A percentile compares a stretch with the other conserved stretches of the same genome.
These are phyloP conservation scores for Fusarium albidum DNA, from an alignment of 2,329 filamentous ascomycete genomes.

Conservation along the genomic window DNA sequence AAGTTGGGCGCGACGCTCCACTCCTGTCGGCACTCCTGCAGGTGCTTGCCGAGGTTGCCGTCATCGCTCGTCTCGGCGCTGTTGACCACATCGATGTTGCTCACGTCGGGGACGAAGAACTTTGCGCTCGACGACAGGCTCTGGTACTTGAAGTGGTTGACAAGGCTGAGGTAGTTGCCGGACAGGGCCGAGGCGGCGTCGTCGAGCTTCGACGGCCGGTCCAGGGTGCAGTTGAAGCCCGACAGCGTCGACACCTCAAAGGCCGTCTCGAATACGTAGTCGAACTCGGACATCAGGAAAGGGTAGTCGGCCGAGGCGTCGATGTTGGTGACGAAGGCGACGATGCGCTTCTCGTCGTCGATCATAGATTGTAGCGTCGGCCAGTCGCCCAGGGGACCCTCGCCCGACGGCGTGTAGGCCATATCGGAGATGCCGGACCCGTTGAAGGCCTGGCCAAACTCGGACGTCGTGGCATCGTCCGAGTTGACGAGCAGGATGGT, in stretches of 20 bases:
- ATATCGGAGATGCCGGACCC: conserved; percentile 67
- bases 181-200: conserved; percentile 61
- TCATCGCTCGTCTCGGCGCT: conserved; percentile 59
- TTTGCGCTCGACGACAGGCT: conserved; percentile 54
- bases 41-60: conserved; percentile 65
- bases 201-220: conserved; percentile 66
- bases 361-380: conserved; percentile 78
- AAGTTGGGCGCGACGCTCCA: conserved; percentile 76
- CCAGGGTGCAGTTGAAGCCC: conserved; percentile 76
- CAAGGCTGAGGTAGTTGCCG: conserved; percentile 70
- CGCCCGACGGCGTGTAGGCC: conserved; percentile 64
- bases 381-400: conserved; percentile 61
- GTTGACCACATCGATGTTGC: conserved; percentile 71
- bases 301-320: conserved; percentile 53
- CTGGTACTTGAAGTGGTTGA: conserved; percentile 83
- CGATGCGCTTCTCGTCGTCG: conserved; percentile 66
- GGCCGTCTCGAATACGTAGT: conserved; percentile 75
- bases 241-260: conserved; percentile 69
- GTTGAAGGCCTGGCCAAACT: conserved; percentile 64
- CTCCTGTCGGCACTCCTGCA: conserved; percentile 59
- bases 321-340: conserved; percentile 72
- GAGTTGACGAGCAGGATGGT: conserved; percentile 79
- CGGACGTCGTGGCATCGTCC: conserved; percentile 62
- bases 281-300: conserved; percentile 71
- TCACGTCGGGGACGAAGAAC: conserved; percentile 68